Evolutionary conservation across 441 rosid genomes (phyloP).

Genomic region (Pelargonium myrrhifolium): DNA sequence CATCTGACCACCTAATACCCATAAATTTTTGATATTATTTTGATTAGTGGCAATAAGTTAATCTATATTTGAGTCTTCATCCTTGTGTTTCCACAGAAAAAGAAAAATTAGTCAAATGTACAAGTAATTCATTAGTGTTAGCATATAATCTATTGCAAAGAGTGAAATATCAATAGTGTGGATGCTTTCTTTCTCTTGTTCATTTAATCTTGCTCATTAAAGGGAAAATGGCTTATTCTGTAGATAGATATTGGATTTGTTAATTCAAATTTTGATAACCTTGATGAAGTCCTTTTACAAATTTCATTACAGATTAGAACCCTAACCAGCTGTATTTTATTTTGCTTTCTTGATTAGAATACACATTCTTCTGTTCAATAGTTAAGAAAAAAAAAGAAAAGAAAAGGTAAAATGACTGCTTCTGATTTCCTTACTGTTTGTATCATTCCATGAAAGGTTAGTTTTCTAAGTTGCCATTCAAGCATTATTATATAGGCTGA

Average conservation of each 20-base stretch:
- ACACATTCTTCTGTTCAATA: background rate
- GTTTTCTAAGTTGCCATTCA: no score
- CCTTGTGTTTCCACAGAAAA: background rate
- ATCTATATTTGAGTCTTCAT: background rate
- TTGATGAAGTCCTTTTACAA: background rate
- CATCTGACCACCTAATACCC: background rate
- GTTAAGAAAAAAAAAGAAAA: background rate
- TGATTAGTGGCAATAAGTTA: background rate
- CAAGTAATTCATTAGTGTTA: no score
- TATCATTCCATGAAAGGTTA: no score
- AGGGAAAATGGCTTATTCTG: no score
- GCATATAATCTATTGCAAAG: background rate
- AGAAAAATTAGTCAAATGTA: background rate
- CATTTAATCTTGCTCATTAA: no score
- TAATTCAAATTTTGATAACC: background rate
- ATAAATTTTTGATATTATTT: no score
- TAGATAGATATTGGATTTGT: background rate
- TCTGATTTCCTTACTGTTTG: background rate
- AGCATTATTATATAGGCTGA: no score
- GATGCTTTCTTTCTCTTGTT: no score
- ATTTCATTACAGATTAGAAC: background rate
- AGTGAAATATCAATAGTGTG: background rate
- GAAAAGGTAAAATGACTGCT: no score
- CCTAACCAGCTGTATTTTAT: background rate
- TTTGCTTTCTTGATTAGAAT: background rate